Conservation (phyloP, 805 yeast species). For the Ogataea zsoltii region DNA sequence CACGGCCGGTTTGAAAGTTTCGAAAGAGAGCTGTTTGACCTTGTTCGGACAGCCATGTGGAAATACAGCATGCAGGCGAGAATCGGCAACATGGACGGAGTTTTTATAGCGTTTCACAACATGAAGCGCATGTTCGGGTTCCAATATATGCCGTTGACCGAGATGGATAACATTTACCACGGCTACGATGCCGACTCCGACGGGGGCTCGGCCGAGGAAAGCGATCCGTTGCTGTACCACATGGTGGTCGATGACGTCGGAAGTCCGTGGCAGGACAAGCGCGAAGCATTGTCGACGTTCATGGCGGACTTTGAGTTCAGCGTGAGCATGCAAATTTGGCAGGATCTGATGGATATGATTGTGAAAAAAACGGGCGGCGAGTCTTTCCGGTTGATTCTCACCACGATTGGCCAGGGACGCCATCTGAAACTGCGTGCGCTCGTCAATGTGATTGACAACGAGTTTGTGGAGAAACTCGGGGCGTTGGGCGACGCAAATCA, state of each 20-base stretch:
- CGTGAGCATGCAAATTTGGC: constrained; percentile 54
- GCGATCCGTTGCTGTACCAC: background rate
- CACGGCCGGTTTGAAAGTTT: constrained; percentile 76
- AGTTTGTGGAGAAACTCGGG: constrained; percentile 11
- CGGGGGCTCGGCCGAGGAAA: constrained; percentile 11
- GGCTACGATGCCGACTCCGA: constrained; percentile 26
- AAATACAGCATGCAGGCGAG: constrained; percentile 91
- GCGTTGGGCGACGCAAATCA: constrained; percentile 24
- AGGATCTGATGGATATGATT: constrained; percentile 43
- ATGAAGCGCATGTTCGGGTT: constrained; percentile 81
- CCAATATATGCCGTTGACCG: constrained; percentile 76
- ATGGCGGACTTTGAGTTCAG: constrained; percentile 73
- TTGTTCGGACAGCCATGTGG: constrained; percentile 71
- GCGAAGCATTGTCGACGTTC: constrained; percentile 41
- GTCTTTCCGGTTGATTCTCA: constrained; percentile 39
- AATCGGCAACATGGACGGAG: constrained; percentile 96
- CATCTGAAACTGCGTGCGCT: constrained; percentile 16
- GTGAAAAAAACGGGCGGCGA: constrained; percentile 31
- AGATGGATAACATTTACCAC: constrained; percentile 67
- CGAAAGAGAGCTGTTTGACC: constrained; percentile 75
- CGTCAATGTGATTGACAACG: constrained; percentile 19
- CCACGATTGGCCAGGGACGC: background rate
- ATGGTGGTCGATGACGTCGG: constrained; percentile 28
- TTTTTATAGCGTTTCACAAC: constrained; percentile 89
- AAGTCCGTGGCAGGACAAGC: constrained; percentile 31